These are phyloP conservation scores for Trichoderma semiorbis DNA, from an alignment of 2,329 filamentous ascomycete species.

Conservation along the genomic window DNA sequence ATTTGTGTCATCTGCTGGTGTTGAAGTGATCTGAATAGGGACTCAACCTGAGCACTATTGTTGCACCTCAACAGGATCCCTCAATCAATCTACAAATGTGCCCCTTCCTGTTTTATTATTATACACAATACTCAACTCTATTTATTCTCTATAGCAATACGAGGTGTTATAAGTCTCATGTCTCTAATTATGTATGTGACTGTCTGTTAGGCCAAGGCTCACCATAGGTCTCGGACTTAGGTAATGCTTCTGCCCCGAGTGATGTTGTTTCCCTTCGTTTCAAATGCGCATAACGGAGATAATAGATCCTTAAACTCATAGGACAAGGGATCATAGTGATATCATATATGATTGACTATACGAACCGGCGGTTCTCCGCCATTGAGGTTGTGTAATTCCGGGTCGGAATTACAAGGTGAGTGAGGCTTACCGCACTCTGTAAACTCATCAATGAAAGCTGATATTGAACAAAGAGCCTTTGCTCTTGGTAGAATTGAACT, in stretches of 20 bases:
- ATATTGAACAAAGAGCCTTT: background rate
- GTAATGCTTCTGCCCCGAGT: background rate
- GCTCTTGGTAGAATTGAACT: background rate
- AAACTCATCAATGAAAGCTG: background rate
- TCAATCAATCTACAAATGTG: fast-evolving
- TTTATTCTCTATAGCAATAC: background rate
- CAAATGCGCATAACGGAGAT: background rate
- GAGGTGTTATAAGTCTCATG: background rate
- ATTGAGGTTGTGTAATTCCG: background rate
- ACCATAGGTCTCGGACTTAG: background rate
- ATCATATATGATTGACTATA: background rate
- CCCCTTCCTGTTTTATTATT: background rate
- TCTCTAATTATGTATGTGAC: background rate
- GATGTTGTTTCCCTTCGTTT: background rate
- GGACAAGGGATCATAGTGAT: background rate
- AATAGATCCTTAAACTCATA: background rate
- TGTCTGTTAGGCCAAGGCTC: background rate
- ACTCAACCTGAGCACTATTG: background rate
- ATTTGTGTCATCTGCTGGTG: background rate
- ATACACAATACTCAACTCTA: background rate
- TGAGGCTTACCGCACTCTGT: background rate
- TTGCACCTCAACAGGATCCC: background rate
- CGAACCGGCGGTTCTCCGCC: background rate
- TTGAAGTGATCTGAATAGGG: background rate
- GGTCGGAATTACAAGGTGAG: background rate